phyloP scores from a whole-genome alignment of 2,329 filamentous ascomycete species.

The Pseudopithomyces maydicus region DNA sequence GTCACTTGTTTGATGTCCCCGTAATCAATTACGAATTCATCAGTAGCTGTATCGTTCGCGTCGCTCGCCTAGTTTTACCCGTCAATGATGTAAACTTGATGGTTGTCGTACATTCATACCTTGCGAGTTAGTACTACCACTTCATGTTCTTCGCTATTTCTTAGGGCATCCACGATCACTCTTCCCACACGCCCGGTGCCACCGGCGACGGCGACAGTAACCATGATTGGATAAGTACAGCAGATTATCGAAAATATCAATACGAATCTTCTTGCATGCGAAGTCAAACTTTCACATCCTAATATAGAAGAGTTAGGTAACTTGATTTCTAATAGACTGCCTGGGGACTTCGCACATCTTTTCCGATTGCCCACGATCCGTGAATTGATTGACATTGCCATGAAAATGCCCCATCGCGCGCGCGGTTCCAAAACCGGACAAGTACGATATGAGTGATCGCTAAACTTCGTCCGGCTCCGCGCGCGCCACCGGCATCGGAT shows the following conservation, averaged over 20 bases:
- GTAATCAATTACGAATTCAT: conserved; percentile 15
- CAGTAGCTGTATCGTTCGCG: conserved; percentile 1
- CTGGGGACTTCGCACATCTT: background rate
- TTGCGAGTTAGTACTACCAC: conserved; percentile 12
- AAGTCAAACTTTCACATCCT: background rate
- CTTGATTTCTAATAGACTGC: background rate
- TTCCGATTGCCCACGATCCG: background rate
- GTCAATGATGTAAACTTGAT: background rate
- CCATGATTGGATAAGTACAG: background rate
- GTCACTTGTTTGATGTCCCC: conserved; percentile 6
- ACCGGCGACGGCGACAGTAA: conserved; percentile 21
- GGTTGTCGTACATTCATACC: background rate
- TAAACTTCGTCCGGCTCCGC: conserved; percentile 1
- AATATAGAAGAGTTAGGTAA: background rate
- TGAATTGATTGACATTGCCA: background rate
- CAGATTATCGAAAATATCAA: background rate
- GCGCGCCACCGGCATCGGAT: background rate
- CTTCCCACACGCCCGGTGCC: conserved; percentile 25
- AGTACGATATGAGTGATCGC: background rate
- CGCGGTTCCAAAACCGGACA: background rate
- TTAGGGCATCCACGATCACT: conserved; percentile 19
- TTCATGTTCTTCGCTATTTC: background rate
- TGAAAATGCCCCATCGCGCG: background rate
- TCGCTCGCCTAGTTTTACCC: background rate
- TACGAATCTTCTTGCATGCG: background rate